These are phyloP conservation scores for Pseudonitzschia multistriata DNA, from an alignment of 108 stramenopile species.

Conservation along the genomic window DNA sequence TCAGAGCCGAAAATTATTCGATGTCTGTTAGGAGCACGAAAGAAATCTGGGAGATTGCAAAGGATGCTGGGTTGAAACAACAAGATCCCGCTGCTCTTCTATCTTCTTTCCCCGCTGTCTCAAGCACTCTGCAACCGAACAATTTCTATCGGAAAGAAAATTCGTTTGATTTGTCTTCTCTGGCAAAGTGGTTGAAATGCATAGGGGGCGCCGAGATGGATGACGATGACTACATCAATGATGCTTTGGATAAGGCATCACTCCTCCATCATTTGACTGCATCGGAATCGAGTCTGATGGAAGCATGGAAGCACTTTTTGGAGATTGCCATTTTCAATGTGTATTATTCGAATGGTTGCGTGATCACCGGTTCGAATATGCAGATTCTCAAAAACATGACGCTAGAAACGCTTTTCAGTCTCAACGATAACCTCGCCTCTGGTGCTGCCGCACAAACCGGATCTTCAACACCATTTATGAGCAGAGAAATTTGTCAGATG, in stretches of 20 bases:
- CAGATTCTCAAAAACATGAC: constrained; percentile 1
- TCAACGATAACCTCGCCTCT: constrained; percentile 15
- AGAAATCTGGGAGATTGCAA: not conserved
- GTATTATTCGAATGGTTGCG: constrained; percentile 4
- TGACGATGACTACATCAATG: constrained; percentile 11
- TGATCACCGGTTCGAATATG: not conserved
- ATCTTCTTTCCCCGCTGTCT: constrained; percentile 23
- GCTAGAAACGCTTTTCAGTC: constrained; percentile 7
- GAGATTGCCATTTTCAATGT: constrained; percentile 6
- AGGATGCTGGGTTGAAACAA: not conserved
- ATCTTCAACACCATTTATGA: constrained; percentile 14
- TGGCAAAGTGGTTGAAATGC: constrained; percentile 13
- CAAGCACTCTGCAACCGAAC: not conserved
- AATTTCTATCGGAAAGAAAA: constrained; percentile 25
- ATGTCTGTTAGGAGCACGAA: constrained; percentile 1
- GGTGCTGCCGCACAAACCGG: constrained; percentile 24
- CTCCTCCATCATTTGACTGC: constrained; percentile 10
- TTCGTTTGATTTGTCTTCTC: constrained; percentile 25
- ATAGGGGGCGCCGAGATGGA: not conserved
- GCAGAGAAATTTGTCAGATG: constrained; percentile 14
- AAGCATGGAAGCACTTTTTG: constrained; percentile 20
- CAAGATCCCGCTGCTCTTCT: constrained; percentile 10
- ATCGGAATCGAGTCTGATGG: constrained; percentile 13
- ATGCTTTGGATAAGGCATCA: constrained; percentile 9
- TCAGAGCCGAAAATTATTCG: constrained; percentile 13